These are phyloP conservation scores for Sporisorium exsertum DNA, from an alignment of 1,284 basidiomycete genomes.

Conservation along the genomic window DNA sequence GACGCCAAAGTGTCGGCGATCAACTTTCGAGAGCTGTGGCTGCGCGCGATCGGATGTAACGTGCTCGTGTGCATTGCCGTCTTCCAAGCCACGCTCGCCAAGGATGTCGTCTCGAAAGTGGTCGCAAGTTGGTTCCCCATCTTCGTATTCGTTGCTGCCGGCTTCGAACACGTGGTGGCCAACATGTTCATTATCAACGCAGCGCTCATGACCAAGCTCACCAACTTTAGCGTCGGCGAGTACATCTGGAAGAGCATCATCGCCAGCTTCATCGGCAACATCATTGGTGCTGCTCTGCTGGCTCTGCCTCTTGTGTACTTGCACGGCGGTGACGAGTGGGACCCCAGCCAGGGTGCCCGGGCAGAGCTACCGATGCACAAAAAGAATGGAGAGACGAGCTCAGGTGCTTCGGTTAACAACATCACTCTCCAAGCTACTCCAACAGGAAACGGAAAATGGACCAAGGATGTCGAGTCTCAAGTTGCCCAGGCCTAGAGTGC, in stretches of 20 bases:
- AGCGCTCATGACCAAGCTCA: slow-evolving; percentile 70
- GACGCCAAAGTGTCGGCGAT: slow-evolving; percentile 44
- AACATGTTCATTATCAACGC: slow-evolving; percentile 78
- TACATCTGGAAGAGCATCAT: slow-evolving; percentile 81
- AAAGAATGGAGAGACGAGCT: slow-evolving; percentile 7
- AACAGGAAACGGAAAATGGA: slow-evolving; percentile 6
- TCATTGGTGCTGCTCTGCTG: slow-evolving; percentile 75
- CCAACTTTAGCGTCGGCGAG: slow-evolving; percentile 69
- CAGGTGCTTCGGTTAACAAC: slow-evolving; percentile 26
- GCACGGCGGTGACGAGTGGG: slow-evolving; percentile 54
- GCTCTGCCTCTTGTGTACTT: slow-evolving; percentile 70
- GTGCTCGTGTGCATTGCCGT: slow-evolving; percentile 82
- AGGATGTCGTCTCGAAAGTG: slow-evolving; percentile 80
- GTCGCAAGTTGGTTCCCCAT: slow-evolving; percentile 81
- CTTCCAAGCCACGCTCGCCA: slow-evolving; percentile 81
- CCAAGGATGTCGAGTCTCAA: slow-evolving; percentile 43
- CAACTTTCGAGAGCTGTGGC: slow-evolving; percentile 74
- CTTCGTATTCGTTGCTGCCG: slow-evolving; percentile 77
- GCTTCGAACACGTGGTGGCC: slow-evolving; percentile 76
- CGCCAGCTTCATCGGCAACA: slow-evolving; percentile 78
- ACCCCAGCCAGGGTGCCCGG: slow-evolving; percentile 33
- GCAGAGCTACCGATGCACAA: background rate
- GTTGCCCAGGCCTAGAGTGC: slow-evolving; percentile 11
- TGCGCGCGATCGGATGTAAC: slow-evolving; percentile 82
- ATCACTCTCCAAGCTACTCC: slow-evolving; percentile 16